Base-by-base conservation (phyloP, 2,329 filamentous ascomycete species). In the Trichophyton simii region DNA sequence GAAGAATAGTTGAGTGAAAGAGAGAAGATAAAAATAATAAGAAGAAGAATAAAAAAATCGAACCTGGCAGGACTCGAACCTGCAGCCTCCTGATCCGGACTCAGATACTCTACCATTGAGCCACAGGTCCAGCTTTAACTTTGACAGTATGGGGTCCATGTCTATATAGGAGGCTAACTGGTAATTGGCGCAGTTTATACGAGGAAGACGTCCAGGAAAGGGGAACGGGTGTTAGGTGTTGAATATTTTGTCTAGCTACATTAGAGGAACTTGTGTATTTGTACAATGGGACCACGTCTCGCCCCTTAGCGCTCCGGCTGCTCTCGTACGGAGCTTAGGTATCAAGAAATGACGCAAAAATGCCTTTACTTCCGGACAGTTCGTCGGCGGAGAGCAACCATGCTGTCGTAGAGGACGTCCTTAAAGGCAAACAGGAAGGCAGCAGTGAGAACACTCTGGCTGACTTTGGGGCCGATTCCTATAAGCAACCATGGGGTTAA, bases 341-440 rank as follows among this genome's bases (percentile, higher is more conserved):
- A 7, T 31, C n/a, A n/a, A 7, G 13, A 7, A 18, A 1, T 7
- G 4, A n/a, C 15, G 15, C 15, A 44, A n/a, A 7, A 44, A n/a
- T 44, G n/a, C 41, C 41, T 18, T 18, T 72, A 75, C 62, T 72
- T 72, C 22, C 69, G 65, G 38, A 72, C 67, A 44, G 68, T 62
- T 60, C 67, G 69, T 64, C 70, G 71, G 55, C 72, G 70, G 48
- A 72, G 65, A 11, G 70, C 65, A 18, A 74, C 70, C 69, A 75
- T 76, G 60, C 67, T 68, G 48, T 90, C 88, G 72, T 97, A 99
- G 4, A 99, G 82, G 5, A 90, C 89, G 72, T 99, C 94, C 80
- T 99, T 99, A 79, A 99, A 96, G 1, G 91, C 94, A 72, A 99
- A 99, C 62, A 99, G 79, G 76, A 97, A 91, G 2, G 94, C 94